Base-by-base conservation (phyloP, 148 eudicot genomes). In the Bassia scoparia region DNA sequence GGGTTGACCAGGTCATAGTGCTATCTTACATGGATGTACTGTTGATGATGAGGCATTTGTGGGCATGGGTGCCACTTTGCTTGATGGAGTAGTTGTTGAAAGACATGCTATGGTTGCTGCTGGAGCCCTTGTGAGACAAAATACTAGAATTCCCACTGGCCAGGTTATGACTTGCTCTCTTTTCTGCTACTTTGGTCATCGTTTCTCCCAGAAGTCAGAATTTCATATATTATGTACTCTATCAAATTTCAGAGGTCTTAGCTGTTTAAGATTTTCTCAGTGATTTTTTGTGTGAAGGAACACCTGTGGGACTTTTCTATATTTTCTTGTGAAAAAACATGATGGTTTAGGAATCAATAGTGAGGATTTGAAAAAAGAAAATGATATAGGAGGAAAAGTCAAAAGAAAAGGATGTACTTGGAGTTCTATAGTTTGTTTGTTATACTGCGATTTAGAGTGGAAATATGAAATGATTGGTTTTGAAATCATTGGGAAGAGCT, bases 41-140 rank as follows among this genome's bases (percentile, higher is more conserved):
- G 86, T 90, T 74, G 90, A 90, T 72, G 90, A 90, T 70, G 96
- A 90, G 87, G 90, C 96, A 72, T 86, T 90, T 85, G 86, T 90
- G 75, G 96, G 96, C 60, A 90, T 85, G 96, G 96, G 96, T 77
- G 96, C 96, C 34, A 90, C 92, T 50, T 80, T 90, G 68, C 92
- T 90, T 50, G 96, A 90, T 73, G 96, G 96, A 59, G 89, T 80
- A 33, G 81, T 82, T 29, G 92, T 90, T 67, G 96, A 90, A 75
- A 90, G 82, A 75, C 86, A 90, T 78, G 89, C 84, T 78, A 88
- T 90, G 96, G 90, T 90, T 82, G 96, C 96, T 77, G 96, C 92
- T 59, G 96, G 96, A 61, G 83, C 96, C 76, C 89, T 90, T 76
- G 96, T 90, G 34, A 83, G 87, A 55, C 96, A 88, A 72, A 84